Evolutionary conservation across 106 monocot species (phyloP).

Genomic region (Platanthera guangdongensis): DNA sequence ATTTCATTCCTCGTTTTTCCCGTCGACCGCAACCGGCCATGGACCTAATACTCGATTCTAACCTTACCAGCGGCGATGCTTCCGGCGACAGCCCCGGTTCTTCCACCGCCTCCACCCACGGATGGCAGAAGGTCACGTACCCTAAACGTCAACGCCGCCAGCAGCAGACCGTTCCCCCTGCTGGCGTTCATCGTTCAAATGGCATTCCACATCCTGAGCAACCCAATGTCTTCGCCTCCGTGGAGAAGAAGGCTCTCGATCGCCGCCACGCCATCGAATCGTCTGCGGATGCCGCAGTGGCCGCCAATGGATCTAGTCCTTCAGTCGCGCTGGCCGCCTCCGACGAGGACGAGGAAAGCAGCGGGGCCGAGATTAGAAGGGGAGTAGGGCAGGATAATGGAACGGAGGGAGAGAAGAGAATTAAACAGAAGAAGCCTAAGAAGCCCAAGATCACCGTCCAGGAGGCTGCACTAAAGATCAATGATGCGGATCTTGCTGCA

Average conservation of each 20-base stretch:
- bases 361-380: constrained; percentile 22
- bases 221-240: constrained; percentile 63
- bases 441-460: constrained; percentile 85
- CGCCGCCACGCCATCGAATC: constrained; percentile 56
- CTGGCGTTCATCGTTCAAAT: constrained; percentile 2
- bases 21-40: not conserved
- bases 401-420: constrained; percentile 39
- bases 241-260: constrained; percentile 67
- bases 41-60: not conserved
- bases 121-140: constrained; percentile 94
- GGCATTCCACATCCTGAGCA: constrained; percentile 3
- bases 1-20: not conserved
- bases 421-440: constrained; percentile 76
- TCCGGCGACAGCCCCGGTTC: constrained; percentile 10
- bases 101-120: constrained; percentile 25
- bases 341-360: constrained; percentile 37
- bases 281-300: constrained; percentile 21
- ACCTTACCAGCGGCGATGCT: not conserved
- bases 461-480: constrained; percentile 81
- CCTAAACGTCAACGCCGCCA: constrained; percentile 58
- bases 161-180: constrained; percentile 4
- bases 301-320: constrained; percentile 13
- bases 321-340: constrained; percentile 9
- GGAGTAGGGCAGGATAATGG: constrained; percentile 18
- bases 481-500: constrained; percentile 49